Conservation (phyloP, 805 yeast genomes). For the Saccharomycopsis fibuligera region DNA sequence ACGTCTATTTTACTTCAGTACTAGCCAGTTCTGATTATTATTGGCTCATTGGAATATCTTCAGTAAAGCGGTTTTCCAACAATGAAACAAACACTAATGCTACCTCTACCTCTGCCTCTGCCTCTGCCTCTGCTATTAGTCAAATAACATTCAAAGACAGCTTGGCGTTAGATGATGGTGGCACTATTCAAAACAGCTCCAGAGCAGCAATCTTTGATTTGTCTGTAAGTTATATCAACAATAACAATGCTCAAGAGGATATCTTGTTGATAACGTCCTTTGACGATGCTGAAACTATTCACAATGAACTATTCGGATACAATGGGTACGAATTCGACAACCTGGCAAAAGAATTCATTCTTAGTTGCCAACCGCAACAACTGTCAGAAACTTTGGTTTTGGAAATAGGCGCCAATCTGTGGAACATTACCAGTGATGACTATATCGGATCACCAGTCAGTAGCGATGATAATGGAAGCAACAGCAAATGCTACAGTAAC, state of each 20-base stretch:
- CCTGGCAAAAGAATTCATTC: not conserved
- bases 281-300: slow-evolving; percentile 6
- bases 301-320: slow-evolving; percentile 2
- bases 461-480: not conserved
- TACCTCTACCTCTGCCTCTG: not conserved
- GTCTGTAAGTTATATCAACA: not conserved
- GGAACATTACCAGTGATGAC: slow-evolving; percentile 11
- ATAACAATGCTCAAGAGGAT: not conserved
- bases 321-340: not conserved
- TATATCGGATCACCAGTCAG: slow-evolving; percentile 3
- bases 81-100: not conserved
- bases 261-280: not conserved
- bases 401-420: slow-evolving; percentile 11
- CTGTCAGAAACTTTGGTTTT: not conserved
- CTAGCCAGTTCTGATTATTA: slow-evolving; percentile 11
- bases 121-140: not conserved
- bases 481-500: not conserved
- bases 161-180: slow-evolving; percentile 10
- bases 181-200: slow-evolving; percentile 7
- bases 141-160: not conserved
- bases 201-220: slow-evolving; percentile 11
- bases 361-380: slow-evolving; percentile 5
- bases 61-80: too few species aligned
- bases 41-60: slow-evolving; percentile 16
- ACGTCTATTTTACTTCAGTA: slow-evolving; percentile 14